A percentile compares a stretch with the other conserved stretches of the same genome.
These are phyloP conservation scores for Amylocystis lapponica DNA, from an alignment of 768 basidiomycete genomes.

Conservation along the genomic window DNA sequence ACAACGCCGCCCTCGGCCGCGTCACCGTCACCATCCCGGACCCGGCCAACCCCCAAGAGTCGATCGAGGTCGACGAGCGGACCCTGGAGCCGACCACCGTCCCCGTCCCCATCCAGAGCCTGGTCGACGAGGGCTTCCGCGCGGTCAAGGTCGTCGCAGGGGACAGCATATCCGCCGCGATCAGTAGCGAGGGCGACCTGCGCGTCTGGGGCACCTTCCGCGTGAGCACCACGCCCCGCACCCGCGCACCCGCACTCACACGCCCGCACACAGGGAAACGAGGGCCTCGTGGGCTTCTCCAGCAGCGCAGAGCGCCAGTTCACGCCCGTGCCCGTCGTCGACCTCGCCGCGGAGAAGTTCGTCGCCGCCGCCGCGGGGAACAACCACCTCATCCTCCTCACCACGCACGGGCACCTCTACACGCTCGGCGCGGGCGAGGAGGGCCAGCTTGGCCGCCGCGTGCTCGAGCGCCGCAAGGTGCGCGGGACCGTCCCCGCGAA, in stretches of 20 bases:
- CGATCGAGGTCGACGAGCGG: background rate
- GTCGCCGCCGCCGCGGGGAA: constrained; percentile 36
- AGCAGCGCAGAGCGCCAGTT: constrained; percentile 17
- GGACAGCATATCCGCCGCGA: constrained; percentile 35
- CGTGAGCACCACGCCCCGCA: constrained; percentile 17
- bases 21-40: constrained; percentile 3
- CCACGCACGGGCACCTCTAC: constrained; percentile 38
- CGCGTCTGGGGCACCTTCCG: constrained; percentile 42
- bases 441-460: constrained; percentile 39
- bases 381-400: constrained; percentile 43
- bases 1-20: constrained; percentile 9
- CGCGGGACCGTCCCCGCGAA: constrained; percentile 38
- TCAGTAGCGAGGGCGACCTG: constrained; percentile 34
- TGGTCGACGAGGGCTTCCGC: constrained; percentile 34
- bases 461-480: constrained; percentile 32
- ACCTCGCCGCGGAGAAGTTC: constrained; percentile 14
- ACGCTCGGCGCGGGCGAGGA: constrained; percentile 40
- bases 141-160: constrained; percentile 37
- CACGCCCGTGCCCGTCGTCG: constrained; percentile 15
- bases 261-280: constrained; percentile 24
- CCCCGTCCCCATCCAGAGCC: constrained; percentile 19
- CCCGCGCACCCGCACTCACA: background rate
- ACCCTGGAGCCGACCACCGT: constrained; percentile 1
- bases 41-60: background rate
- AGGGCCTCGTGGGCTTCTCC: constrained; percentile 22